These are phyloP conservation scores for Polygonum aviculare DNA, from an alignment of 148 eudicot species.

Conservation along the genomic window DNA sequence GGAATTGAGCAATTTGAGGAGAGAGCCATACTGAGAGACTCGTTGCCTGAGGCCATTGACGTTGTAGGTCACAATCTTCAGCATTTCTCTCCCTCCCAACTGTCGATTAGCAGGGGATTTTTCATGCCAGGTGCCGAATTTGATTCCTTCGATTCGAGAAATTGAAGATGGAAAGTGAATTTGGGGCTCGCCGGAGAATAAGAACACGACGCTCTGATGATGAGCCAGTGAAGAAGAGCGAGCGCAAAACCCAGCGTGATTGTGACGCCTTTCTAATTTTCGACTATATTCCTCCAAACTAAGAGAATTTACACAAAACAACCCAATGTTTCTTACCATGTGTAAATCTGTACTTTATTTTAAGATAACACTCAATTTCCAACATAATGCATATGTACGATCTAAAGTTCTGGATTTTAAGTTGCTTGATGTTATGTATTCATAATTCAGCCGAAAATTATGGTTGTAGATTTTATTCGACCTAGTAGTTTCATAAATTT, in stretches of 20 bases:
- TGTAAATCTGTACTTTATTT: no score
- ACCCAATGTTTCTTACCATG: no score
- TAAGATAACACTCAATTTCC: no score
- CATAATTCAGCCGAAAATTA: no score
- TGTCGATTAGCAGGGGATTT: neutral
- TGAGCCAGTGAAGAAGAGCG: neutral
- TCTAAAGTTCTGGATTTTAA: no score
- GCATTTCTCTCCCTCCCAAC: neutral
- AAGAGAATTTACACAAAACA: neutral
- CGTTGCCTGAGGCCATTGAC: conserved; percentile 84
- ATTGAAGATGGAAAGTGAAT: neutral
- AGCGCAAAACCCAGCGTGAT: neutral
- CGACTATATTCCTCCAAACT: neutral
- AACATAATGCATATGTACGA: no score
- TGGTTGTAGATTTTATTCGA: no score
- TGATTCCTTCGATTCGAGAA: neutral
- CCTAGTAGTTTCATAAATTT: no score
- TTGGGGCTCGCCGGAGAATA: neutral
- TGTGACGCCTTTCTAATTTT: neutral
- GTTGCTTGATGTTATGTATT: no score
- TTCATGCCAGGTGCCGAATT: neutral
- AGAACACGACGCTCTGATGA: neutral
- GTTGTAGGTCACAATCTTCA: conserved; percentile 98
- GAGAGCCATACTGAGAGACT: conserved; percentile 78
- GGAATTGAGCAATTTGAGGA: conserved; percentile 68